Evolutionary conservation across 2,329 filamentous ascomycete genomes (phyloP), one percentile per base, ranked within the genome.

Genomic region (Endoconidiophora polonica): DNA sequence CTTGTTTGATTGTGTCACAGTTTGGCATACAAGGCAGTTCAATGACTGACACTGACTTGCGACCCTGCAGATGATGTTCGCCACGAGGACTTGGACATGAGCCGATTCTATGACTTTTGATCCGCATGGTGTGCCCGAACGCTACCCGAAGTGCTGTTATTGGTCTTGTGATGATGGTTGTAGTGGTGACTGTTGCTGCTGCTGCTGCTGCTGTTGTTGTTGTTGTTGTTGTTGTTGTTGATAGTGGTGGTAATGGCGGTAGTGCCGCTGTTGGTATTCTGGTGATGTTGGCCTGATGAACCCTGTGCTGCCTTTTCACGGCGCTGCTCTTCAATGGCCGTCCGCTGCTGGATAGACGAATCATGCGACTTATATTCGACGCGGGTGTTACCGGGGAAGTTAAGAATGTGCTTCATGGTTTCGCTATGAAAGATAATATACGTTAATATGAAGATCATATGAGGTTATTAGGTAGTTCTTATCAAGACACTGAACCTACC

Each of bases 361-460:
- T 95, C 88, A 64, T 98, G 91, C 61, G 83, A 91, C 68, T 94
- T 94, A 78, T 88, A 98, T 58, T 91, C 80, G 54, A 98, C 82
- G 60, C 83, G 84, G 37, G 91, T 96, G 63, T 94, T 90, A 42
- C 78, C 68, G 1, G 90, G 90, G 62, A 95, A 85, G 57, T 78
- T 76, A 51, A 98, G 78, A 56, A 93, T 74, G 56, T 86, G 83
- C 68, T 93, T 94, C 74, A 96, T 87, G 33, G 83, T 94, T 68
- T 98, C 88, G 57, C 88, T 94, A 36, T 10, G 6, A 39, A 36
- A 40, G 55, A 50, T 9, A 10, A 33, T 33, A 10, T 10, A 33
- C 5, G 26, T 33, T 33, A 33, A 10, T 33, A 33, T 33, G 7
- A 10, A 33, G 12, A 9, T 18, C 16, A 18, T 18, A 18, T 18